phyloP scores from a whole-genome alignment of 371 early-diverging fungal genomes.

The Batrachochytrium dendrobatidis region DNA sequence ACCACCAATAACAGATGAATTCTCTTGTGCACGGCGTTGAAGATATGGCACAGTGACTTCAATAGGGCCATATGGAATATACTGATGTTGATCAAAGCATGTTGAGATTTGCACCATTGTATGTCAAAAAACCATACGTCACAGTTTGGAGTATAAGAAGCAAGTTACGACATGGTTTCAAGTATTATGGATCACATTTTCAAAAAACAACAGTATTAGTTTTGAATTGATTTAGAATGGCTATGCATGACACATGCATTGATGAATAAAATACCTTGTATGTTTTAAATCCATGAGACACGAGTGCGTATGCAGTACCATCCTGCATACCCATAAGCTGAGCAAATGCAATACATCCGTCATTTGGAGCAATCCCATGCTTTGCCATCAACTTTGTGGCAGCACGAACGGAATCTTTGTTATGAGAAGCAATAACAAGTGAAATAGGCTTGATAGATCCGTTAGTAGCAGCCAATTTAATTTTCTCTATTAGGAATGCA shows the following conservation, averaged over 20 bases:
- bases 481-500: constrained; percentile 55
- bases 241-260: too few species aligned
- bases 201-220: not conserved
- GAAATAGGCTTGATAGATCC: not conserved
- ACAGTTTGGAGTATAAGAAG: too few species aligned
- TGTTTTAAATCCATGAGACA: constrained; percentile 64
- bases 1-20: constrained; percentile 62
- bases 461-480: constrained; percentile 8
- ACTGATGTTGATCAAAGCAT: constrained; percentile 31
- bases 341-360: constrained; percentile 79
- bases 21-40: constrained; percentile 92
- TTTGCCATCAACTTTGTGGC: constrained; percentile 51
- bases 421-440: constrained; percentile 91
- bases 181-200: not conserved
- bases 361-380: constrained; percentile 40
- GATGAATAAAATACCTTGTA: constrained; percentile 61
- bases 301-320: constrained; percentile 66
- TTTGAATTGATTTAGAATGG: too few species aligned
- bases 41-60: constrained; percentile 90
- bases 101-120: not conserved
- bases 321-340: constrained; percentile 92
- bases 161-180: too few species aligned
- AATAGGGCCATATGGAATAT: constrained; percentile 87
- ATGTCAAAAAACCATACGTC: constrained; percentile 2
- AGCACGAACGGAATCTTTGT: constrained; percentile 66